phyloP scores from a whole-genome alignment of 768 basidiomycete genomes.

The Collybiopsis confluens region DNA sequence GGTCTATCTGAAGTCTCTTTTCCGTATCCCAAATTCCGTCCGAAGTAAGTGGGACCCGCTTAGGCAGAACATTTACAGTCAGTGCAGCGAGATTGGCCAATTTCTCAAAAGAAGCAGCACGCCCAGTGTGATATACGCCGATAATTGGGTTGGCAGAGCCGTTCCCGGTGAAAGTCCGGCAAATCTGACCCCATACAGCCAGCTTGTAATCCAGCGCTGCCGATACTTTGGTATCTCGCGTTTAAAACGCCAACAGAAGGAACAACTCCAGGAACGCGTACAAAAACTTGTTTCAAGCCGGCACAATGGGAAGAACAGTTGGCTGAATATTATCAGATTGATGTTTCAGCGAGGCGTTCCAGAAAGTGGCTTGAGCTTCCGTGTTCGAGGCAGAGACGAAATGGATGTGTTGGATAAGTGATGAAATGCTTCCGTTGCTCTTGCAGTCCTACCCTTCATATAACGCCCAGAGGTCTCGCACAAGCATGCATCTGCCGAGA shows the following conservation, averaged over 20 bases:
- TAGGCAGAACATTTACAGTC: constrained; percentile 3
- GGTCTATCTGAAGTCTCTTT: constrained; percentile 1
- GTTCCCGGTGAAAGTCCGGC: not conserved
- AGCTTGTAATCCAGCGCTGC: constrained; percentile 1
- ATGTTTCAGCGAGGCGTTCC: not conserved
- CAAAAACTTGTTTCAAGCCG: constrained; percentile 5
- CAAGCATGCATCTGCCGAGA: constrained; percentile 10
- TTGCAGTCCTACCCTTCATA: constrained; percentile 3
- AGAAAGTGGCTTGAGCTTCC: constrained; percentile 1
- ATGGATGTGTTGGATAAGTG: constrained; percentile 4
- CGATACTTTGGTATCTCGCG: not conserved
- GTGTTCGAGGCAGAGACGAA: not conserved
- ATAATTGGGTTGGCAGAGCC: not conserved
- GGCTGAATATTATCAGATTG: not conserved
- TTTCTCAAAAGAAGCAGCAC: constrained; percentile 4
- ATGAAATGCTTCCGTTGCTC: constrained; percentile 2
- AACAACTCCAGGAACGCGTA: constrained; percentile 1
- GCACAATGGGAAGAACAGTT: not conserved
- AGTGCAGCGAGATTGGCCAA: constrained; percentile 1
- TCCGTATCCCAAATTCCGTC: not conserved
- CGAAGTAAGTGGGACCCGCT: not conserved
- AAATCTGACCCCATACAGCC: constrained; percentile 7
- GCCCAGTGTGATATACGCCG: constrained; percentile 9
- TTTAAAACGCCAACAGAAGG: not conserved
- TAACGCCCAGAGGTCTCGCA: constrained; percentile 4